Evolutionary conservation across 1,139 yeast genomes (phyloP), one percentile per base, ranked within the genome.

Genomic region (Yamadazyma kanchanaburiensis): DNA sequence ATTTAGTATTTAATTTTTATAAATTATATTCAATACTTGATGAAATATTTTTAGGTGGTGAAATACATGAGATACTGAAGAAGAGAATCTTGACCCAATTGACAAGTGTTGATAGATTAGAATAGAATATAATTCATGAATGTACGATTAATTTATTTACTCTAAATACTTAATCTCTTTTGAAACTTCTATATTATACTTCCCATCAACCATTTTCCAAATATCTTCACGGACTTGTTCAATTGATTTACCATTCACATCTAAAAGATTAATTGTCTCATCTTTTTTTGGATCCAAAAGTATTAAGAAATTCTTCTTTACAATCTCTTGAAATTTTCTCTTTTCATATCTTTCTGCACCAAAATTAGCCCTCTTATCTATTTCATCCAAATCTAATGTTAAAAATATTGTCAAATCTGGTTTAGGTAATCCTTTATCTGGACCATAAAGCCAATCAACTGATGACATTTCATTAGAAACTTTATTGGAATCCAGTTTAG

Each of bases 331-430:
- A 51, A 91, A 84, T 32, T 72, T 79, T 6, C 58, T 55, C 24
- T 70, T 71, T 51, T 94, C 99, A 56, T 94, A 94, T 34, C 96
- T 63, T 56, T 94, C 99, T 15, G 78, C 81, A 13, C 99, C 99
- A 67, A 84, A 94, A 1, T 95, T 95, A 12, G 77, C 78, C 33
- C 98, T 67, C 10, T 54, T 46, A 12, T 61, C 49, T 26, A 70
- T 58, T 21, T 77, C 80, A 3, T 63, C 68, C 23, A 65, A 48
- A 16, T 66, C 67, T 28, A 87, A 72, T 15, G 87, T 81, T 36
- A 94, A 61, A 43, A 91, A 94, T 2, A 94, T 38, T 0, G 91
- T 83, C 31, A 83, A 39, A 53, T 94, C 99, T 0, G 99, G 98
- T 41, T 66, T 74, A 1, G 95, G 91, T 13, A 94, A 68, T 0